These are phyloP conservation scores for Hawksworthiomyces lignivorus DNA, from an alignment of 2,329 filamentous ascomycete genomes.

Conservation along the genomic window DNA sequence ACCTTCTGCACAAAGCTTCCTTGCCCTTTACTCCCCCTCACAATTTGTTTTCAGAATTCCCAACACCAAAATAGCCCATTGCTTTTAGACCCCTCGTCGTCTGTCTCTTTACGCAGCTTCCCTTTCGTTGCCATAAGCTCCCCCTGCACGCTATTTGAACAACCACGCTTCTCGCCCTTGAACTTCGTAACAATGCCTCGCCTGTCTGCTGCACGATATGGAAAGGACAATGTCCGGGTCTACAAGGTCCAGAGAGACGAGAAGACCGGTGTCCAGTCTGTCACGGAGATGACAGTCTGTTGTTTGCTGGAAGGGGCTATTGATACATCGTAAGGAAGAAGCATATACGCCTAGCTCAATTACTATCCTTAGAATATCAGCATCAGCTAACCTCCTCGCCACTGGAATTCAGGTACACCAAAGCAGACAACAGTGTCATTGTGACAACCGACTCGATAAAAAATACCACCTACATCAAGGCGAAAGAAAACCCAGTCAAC, in stretches of 20 bases:
- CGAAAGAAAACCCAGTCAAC: conserved; percentile 85
- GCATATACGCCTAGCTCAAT: no score
- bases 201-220: conserved; percentile 63
- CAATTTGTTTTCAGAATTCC: no score
- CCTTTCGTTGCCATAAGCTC: background rate
- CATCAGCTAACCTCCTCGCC: no score
- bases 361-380: no score
- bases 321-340: conserved; percentile 62
- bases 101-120: no score
- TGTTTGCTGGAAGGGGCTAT: conserved; percentile 91
- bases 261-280: conserved; percentile 69
- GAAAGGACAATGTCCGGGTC: conserved; percentile 97
- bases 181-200: conserved; percentile 38
- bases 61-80: no score
- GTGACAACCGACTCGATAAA: conserved; percentile 98
- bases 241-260: conserved; percentile 86
- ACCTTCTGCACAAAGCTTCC: no score
- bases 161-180: conserved; percentile 1
- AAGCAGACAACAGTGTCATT: conserved; percentile 88
- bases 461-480: conserved; percentile 92
- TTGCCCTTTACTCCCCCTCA: no score
- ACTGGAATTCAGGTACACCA: conserved; percentile 78
- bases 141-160: background rate
- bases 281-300: conserved; percentile 92
- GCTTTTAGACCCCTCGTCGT: no score